Evolutionary conservation across 768 basidiomycete genomes (phyloP).

Genomic region (Ramaria sp.): DNA sequence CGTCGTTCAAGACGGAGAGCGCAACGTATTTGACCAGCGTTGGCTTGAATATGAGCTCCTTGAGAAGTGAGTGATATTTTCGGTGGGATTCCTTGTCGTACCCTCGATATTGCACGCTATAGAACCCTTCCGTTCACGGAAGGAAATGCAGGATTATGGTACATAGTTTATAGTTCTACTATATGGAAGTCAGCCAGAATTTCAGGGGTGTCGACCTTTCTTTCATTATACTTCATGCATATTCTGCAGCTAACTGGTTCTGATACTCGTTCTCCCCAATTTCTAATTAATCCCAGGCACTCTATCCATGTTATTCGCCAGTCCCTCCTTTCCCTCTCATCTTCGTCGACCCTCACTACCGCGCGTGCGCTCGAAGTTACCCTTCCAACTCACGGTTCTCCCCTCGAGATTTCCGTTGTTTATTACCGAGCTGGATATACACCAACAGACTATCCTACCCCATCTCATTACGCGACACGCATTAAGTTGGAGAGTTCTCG

Average conservation of each 20-base stretch:
- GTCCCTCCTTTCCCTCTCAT: constrained; percentile 60
- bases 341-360: constrained; percentile 43
- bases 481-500: constrained; percentile 67
- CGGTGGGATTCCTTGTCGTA: no score
- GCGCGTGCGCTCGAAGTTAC: constrained; percentile 14
- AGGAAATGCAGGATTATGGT: no score
- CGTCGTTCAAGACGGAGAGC: constrained; percentile 80
- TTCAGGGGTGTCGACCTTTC: no score
- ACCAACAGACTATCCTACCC: constrained; percentile 66
- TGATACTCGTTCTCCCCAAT: background rate
- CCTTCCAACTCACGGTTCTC: constrained; percentile 23
- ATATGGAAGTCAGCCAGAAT: no score
- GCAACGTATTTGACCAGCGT: constrained; percentile 93
- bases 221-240: no score
- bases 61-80: constrained; percentile 43
- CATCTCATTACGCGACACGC: constrained; percentile 59
- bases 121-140: no score
- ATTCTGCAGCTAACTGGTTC: no score
- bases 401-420: constrained; percentile 70
- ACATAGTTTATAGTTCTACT: no score
- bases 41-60: constrained; percentile 81
- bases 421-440: constrained; percentile 90
- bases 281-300: constrained; percentile 35
- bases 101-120: no score
- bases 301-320: constrained; percentile 64